A percentile compares a stretch with the other conserved stretches of the same genome.
Conservation (phyloP, 2,329 filamentous ascomycete genomes). For the Ophiostoma piceae region DNA sequence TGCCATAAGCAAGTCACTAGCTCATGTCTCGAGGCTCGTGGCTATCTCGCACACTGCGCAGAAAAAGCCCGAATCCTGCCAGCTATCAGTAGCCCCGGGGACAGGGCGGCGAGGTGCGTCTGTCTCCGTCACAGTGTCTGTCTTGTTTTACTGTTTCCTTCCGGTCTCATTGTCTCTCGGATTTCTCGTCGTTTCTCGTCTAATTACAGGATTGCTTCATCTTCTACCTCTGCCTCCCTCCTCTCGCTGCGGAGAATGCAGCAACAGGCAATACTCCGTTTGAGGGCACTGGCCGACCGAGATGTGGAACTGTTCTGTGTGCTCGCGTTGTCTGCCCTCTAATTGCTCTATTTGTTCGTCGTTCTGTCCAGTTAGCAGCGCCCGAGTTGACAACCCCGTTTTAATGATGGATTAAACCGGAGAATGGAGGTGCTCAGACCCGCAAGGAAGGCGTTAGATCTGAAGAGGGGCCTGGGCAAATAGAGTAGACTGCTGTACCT, state of each 20-base stretch:
- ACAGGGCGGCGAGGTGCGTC: not conserved
- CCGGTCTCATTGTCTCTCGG: not conserved
- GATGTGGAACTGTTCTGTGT: constrained; percentile 7
- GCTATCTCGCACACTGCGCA: not conserved
- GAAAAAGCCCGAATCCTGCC: constrained; percentile 1
- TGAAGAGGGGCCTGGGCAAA: constrained; percentile 9
- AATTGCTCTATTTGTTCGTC: not conserved
- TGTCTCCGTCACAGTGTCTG: not conserved
- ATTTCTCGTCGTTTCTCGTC: not conserved
- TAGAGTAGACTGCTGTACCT: not conserved
- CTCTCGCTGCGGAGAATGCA: not conserved
- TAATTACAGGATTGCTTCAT: not conserved
- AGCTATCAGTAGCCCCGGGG: not conserved
- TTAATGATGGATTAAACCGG: constrained; percentile 2
- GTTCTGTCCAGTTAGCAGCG: not conserved
- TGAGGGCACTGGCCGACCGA: constrained; percentile 1
- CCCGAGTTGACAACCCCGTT: constrained; percentile 11
- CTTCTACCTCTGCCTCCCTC: not conserved
- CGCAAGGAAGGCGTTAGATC: constrained; percentile 10
- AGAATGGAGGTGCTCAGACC: constrained; percentile 3
- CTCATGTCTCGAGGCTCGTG: not conserved
- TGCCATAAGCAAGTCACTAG: constrained; percentile 6
- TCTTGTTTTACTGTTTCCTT: not conserved
- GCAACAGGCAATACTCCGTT: constrained; percentile 11
- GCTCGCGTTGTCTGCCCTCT: not conserved